Conservation (phyloP, 2,329 filamentous ascomycete genomes). For the Sporothrix brasiliensis region DNA sequence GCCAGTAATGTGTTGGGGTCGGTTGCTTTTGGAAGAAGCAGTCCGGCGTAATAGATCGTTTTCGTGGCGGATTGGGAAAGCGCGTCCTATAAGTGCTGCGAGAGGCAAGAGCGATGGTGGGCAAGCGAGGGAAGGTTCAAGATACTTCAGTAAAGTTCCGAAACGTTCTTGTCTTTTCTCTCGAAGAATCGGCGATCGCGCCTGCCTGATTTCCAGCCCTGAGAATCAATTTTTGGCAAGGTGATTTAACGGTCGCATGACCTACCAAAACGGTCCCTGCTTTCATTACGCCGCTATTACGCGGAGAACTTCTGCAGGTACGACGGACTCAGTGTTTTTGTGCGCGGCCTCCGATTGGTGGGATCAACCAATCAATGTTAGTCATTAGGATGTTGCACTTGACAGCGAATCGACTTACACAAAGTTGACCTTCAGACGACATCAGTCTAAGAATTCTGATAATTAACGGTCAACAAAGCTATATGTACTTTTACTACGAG, state of each 20-base stretch:
- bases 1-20: neutral
- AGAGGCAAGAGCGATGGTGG: neutral
- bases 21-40: neutral
- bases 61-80: neutral
- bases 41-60: neutral
- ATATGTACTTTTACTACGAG: neutral
- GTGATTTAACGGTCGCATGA: slow-evolving; percentile 13
- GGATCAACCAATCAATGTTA: neutral
- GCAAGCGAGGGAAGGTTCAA: neutral
- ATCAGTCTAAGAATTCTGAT: neutral
- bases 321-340: neutral
- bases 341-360: slow-evolving; percentile 11
- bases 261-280: neutral
- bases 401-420: neutral
- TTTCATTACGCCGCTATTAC: slow-evolving; percentile 1
- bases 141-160: neutral
- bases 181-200: slow-evolving; percentile 18
- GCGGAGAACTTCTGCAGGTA: slow-evolving; percentile 19
- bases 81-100: neutral
- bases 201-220: slow-evolving; percentile 8
- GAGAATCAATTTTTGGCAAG: slow-evolving; percentile 6
- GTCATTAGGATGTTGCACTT: neutral
- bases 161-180: neutral
- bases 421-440: neutral
- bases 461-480: too few relatives aligned